Conservation (phyloP, 2,329 filamentous ascomycete species). For the Talaromyces sp. region DNA sequence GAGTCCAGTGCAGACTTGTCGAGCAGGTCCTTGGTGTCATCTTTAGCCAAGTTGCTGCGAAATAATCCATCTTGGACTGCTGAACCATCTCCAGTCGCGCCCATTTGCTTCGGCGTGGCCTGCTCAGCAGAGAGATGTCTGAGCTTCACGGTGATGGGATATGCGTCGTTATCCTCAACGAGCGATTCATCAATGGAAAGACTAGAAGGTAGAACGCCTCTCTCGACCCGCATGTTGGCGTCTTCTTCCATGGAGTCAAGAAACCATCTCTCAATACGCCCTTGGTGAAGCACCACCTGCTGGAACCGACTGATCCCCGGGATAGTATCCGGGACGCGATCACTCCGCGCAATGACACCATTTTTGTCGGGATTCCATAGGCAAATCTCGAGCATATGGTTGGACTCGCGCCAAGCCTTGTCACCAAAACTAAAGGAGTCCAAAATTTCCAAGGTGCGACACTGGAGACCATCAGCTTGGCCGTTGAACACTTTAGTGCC, state of each 20-base stretch:
- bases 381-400: conserved; percentile 4
- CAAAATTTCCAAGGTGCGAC: conserved; percentile 65
- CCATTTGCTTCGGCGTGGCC: conserved; percentile 38
- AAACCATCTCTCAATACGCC: conserved; percentile 62
- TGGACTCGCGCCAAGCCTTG: conserved; percentile 43
- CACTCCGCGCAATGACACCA: conserved; percentile 1
- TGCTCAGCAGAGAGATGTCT: conserved; percentile 55
- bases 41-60: neutral
- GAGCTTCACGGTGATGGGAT: conserved; percentile 57
- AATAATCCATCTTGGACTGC: neutral
- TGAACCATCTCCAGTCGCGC: neutral
- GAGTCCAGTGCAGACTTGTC: neutral
- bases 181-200: conserved; percentile 47
- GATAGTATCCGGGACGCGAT: conserved; percentile 1
- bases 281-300: conserved; percentile 65
- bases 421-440: conserved; percentile 65
- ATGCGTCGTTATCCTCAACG: conserved; percentile 43
- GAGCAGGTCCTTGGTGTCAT: neutral
- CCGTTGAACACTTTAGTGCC: conserved; percentile 18
- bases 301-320: conserved; percentile 25
- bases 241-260: conserved; percentile 54
- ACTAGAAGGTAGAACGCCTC: conserved; percentile 51
- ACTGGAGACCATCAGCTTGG: conserved; percentile 54
- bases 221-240: conserved; percentile 53
- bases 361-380: conserved; percentile 5